Conservation (phyloP, 2,329 filamentous ascomycete genomes). For the Myriosclerotinia curreyana region DNA sequence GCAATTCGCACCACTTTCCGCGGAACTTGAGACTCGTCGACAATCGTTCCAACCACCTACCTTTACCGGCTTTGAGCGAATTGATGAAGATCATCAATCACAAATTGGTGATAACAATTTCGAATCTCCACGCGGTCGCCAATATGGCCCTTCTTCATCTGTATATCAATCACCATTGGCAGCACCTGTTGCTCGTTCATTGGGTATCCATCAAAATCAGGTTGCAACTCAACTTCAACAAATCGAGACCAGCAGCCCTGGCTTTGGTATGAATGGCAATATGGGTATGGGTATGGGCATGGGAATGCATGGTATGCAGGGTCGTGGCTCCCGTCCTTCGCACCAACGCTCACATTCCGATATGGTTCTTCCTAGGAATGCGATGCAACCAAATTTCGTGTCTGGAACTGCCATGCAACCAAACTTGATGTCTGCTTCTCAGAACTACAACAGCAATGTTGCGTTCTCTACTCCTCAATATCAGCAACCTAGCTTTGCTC, state of each 20-base stretch:
- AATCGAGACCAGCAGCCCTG: conserved; percentile 1
- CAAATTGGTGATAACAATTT: not conserved
- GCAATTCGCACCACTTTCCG: conserved; percentile 10
- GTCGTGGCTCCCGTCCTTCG: conserved; percentile 15
- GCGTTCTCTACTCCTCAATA: conserved; percentile 16
- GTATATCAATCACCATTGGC: conserved; percentile 30
- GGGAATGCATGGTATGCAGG: not conserved
- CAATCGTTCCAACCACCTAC: not conserved
- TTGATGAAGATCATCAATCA: conserved; percentile 19
- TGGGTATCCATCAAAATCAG: conserved; percentile 14
- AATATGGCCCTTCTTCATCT: conserved; percentile 22
- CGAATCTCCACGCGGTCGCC: conserved; percentile 15
- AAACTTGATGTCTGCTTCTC: conserved; percentile 7
- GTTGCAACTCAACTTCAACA: conserved; percentile 8
- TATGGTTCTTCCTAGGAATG: conserved; percentile 20
- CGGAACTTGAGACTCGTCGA: not conserved
- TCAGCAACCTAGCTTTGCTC: conserved; percentile 3
- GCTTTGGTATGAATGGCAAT: conserved; percentile 11
- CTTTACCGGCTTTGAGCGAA: conserved; percentile 14
- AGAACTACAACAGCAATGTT: conserved; percentile 3
- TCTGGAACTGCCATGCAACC: not conserved
- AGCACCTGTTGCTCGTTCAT: conserved; percentile 26
- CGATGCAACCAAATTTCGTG: conserved; percentile 11
- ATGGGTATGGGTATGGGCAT: conserved; percentile 7
- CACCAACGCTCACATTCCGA: conserved; percentile 39